phyloP scores from a whole-genome alignment of 208 protist species.

The Perkinsela sp. region DNA sequence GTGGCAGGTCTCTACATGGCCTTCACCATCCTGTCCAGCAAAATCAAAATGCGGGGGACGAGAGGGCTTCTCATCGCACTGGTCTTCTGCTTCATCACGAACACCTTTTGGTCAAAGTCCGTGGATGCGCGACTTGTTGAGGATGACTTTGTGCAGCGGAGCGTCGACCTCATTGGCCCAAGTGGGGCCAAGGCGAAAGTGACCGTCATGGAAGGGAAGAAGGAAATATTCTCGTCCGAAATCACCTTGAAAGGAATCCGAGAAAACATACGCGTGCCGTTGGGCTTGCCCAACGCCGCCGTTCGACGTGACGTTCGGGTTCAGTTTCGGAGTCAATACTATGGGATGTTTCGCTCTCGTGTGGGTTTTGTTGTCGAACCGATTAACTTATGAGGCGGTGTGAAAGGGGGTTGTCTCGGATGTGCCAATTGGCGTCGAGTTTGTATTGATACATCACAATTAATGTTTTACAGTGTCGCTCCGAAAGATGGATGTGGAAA shows the following conservation, averaged over 20 bases:
- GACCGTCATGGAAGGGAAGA: not conserved
- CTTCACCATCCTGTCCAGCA: not conserved
- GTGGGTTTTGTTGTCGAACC: not conserved
- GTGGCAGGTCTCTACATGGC: not conserved
- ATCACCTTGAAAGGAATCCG: not conserved
- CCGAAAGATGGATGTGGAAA: too few species aligned
- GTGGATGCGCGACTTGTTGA: not conserved
- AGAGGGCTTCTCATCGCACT: not conserved
- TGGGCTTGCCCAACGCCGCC: not conserved
- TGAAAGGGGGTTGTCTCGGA: too few species aligned
- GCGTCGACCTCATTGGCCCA: not conserved
- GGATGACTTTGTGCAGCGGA: not conserved
- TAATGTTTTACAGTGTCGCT: too few species aligned
- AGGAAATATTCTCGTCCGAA: not conserved
- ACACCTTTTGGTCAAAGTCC: not conserved
- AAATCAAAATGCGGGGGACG: not conserved
- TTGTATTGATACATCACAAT: too few species aligned
- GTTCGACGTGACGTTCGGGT: not conserved
- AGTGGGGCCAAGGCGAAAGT: not conserved
- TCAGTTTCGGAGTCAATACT: not conserved
- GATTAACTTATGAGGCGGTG: too few species aligned
- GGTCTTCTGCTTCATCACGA: not conserved
- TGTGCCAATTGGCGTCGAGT: too few species aligned
- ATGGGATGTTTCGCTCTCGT: not conserved
- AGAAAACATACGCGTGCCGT: not conserved